phyloP scores from a whole-genome alignment of 2,329 filamentous ascomycete species.

The Lachnellula occidentalis region DNA sequence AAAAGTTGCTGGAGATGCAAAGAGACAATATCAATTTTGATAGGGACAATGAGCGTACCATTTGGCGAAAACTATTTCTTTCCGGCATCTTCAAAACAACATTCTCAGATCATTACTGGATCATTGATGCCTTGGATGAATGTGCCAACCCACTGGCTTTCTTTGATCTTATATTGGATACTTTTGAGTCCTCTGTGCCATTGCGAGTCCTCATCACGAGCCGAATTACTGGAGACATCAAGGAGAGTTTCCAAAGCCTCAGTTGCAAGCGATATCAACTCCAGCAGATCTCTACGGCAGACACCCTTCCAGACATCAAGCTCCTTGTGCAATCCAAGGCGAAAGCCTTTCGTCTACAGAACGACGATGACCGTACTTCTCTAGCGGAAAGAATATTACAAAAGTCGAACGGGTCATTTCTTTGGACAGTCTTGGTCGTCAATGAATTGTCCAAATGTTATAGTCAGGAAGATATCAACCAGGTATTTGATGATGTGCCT shows the following conservation, averaged over 20 bases:
- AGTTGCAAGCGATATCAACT: constrained; percentile 3
- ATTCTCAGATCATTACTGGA: constrained; percentile 29
- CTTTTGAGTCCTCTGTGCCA: constrained; percentile 6
- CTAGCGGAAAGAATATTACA: constrained; percentile 31
- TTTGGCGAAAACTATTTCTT: constrained; percentile 33
- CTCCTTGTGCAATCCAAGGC: constrained; percentile 19
- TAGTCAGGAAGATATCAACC: constrained; percentile 28
- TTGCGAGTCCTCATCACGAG: constrained; percentile 22
- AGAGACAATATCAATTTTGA: constrained; percentile 23
- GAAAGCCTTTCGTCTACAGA: constrained; percentile 7
- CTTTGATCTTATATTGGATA: constrained; percentile 7
- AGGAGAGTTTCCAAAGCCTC: constrained; percentile 12
- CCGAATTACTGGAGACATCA: constrained; percentile 8
- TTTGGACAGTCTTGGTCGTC: constrained; percentile 34
- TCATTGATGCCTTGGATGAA: constrained; percentile 34
- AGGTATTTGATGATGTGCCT: constrained; percentile 31
- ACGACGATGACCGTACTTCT: constrained; percentile 18
- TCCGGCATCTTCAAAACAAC: constrained; percentile 27
- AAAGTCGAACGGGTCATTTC: constrained; percentile 33
- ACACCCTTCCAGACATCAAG: constrained; percentile 23
- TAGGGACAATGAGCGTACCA: constrained; percentile 24
- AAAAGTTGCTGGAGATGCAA: constrained; percentile 21
- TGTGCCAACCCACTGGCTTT: constrained; percentile 14
- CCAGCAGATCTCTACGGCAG: constrained; percentile 15
- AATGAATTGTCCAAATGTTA: constrained; percentile 28